Evolutionary conservation across 2,329 filamentous ascomycete genomes (phyloP), one percentile per base, ranked within the genome.

Genomic region (Apiospora hydei): DNA sequence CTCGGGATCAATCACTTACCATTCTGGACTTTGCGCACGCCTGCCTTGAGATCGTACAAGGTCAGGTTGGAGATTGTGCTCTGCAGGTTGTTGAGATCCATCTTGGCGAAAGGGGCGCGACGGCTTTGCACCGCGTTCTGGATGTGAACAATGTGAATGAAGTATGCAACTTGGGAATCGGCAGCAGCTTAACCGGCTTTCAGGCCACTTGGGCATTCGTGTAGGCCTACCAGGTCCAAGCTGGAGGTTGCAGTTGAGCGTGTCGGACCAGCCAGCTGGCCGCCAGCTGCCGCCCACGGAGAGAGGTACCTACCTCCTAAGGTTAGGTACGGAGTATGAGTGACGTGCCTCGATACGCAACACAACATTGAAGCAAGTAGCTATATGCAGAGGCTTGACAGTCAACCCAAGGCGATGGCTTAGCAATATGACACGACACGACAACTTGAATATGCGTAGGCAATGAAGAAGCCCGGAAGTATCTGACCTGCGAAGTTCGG

Each of bases 21-120:
- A 96, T 98, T 98, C 81, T 98, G 95, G 73, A 97, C 94, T 84
- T 98, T 98, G 77, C 95, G 92, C 78, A 98, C 94, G 76, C 95
- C 93, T 71, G 95, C 95, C 87, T 98, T 98, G 86, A 98, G 81
- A 84, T 98, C 95, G 87, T 98, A 98, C 83, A 98, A 88, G 79
- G 93, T 94, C 88, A 98, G 88, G 86, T 96, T 97, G 86, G 92
- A 92, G 83, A 98, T 94, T 84, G 94, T 92, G 78, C 94, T 94
- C 83, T 94, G 96, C 71, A 98, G 84, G 80, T 88, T 94, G 84
- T 92, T 92, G 82, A 97, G 88, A 88, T 98, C 94, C 95, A 97
- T 97, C 78, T 81, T 53, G 68, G 49, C 68, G 44, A 43, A 69
- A 41, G 34, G 66, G 43, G 66, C 46, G 41, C 66, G 66, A 46